These are phyloP conservation scores for Termitomyces sp. DNA, from an alignment of 768 basidiomycete genomes.

Conservation along the genomic window DNA sequence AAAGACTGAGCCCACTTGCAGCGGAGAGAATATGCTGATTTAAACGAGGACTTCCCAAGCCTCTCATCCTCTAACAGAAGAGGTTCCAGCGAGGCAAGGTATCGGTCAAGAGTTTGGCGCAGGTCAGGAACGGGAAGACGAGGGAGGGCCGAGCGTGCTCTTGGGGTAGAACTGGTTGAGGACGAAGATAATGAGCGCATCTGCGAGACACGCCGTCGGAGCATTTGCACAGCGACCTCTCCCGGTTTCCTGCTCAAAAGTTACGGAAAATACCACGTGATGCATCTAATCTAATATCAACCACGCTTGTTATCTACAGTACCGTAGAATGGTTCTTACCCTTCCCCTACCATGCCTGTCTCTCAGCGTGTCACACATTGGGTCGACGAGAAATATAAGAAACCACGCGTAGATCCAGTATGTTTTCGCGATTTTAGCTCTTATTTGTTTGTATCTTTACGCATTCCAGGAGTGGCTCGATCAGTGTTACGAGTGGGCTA, in stretches of 20 bases:
- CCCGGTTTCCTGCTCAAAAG: neutral
- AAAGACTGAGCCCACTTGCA: slow-evolving; percentile 67
- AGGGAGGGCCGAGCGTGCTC: slow-evolving; percentile 31
- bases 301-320: slow-evolving; percentile 9
- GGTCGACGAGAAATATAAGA: slow-evolving; percentile 54
- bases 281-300: slow-evolving; percentile 28
- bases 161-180: slow-evolving; percentile 5
- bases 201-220: slow-evolving; percentile 17
- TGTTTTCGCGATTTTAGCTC: slow-evolving; percentile 14
- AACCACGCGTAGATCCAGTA: slow-evolving; percentile 63
- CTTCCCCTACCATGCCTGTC: slow-evolving; percentile 24
- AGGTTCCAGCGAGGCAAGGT: slow-evolving; percentile 76
- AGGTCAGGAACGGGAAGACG: slow-evolving; percentile 85
- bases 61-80: slow-evolving; percentile 74
- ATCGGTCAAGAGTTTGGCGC: slow-evolving; percentile 68
- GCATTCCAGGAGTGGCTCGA: slow-evolving; percentile 67
- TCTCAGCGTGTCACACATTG: slow-evolving; percentile 43
- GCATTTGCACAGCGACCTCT: slow-evolving; percentile 8
- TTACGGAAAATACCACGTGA: slow-evolving; percentile 18
- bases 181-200: slow-evolving; percentile 19
- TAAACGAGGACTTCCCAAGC: slow-evolving; percentile 49
- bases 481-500: slow-evolving; percentile 67
- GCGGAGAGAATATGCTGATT: slow-evolving; percentile 50
- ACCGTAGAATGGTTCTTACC: slow-evolving; percentile 1
- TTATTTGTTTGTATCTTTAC: neutral